Conservation (phyloP, 768 basidiomycete genomes). For the Crassisporium funariophilum region DNA sequence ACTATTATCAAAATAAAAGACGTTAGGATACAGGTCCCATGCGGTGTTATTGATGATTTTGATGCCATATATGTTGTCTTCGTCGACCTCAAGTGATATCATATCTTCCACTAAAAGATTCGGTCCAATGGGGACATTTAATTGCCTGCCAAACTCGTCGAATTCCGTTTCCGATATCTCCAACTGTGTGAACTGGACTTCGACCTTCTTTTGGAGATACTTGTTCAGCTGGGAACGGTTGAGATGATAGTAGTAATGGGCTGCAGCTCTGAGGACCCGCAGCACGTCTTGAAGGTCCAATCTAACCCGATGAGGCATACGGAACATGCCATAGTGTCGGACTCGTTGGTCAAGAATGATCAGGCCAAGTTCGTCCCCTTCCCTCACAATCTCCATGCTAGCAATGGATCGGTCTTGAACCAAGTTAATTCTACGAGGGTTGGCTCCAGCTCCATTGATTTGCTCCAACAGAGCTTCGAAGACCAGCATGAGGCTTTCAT, state of each 20-base stretch:
- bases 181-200: constrained; percentile 15
- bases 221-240: constrained; percentile 6
- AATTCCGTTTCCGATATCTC: constrained; percentile 4
- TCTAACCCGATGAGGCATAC: too few species aligned
- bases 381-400: neutral
- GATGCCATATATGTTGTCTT: constrained; percentile 18
- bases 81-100: constrained; percentile 17
- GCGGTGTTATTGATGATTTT: constrained; percentile 26
- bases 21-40: constrained; percentile 19
- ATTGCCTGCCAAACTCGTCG: too few species aligned
- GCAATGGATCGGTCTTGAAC: constrained; percentile 2
- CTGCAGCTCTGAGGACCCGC: constrained; percentile 4
- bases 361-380: neutral
- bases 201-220: neutral
- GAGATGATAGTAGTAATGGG: constrained; percentile 9
- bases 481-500: constrained; percentile 1
- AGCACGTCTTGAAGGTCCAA: constrained; percentile 1
- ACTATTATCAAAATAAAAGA: constrained; percentile 31
- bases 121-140: constrained; percentile 7
- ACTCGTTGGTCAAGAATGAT: neutral
- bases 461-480: neutral
- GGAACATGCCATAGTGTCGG: neutral
- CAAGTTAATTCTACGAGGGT: neutral
- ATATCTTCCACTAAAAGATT: constrained; percentile 23
- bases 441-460: neutral